These are phyloP conservation scores for Apiotrichum laibachii DNA, from an alignment of 1,284 basidiomycete genomes.

Conservation along the genomic window DNA sequence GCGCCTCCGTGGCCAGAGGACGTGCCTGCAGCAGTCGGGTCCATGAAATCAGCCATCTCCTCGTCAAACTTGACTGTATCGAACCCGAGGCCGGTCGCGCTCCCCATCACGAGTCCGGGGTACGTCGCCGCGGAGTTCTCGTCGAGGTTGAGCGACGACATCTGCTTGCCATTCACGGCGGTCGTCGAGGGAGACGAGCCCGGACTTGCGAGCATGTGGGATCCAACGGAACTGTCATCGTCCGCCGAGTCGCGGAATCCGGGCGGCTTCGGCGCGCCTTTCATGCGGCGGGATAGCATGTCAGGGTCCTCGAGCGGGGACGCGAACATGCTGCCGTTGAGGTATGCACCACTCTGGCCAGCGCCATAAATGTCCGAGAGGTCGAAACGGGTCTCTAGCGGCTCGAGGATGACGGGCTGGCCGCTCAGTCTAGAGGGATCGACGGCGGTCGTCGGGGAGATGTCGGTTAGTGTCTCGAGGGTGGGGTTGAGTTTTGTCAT, in stretches of 20 bases:
- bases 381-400: slow-evolving; percentile 1
- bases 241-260: neutral
- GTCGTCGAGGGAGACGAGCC: slow-evolving; percentile 2
- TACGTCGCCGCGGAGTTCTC: slow-evolving; percentile 11
- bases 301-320: slow-evolving; percentile 9
- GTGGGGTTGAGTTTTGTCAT: no score
- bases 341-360: neutral
- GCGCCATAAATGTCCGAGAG: neutral
- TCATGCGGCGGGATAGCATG: neutral
- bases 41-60: slow-evolving; percentile 42
- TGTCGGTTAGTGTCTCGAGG: no score
- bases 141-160: neutral
- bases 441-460: neutral
- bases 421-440: neutral
- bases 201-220: neutral
- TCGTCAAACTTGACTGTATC: slow-evolving; percentile 27
- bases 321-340: neutral
- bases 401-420: neutral
- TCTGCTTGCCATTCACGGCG: neutral
- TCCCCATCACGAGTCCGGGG: slow-evolving; percentile 36
- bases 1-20: neutral
- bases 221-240: neutral
- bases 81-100: slow-evolving; percentile 28
- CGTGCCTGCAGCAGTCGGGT: slow-evolving; percentile 25
- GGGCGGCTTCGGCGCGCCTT: neutral